phyloP scores from a whole-genome alignment of 2,329 filamentous ascomycete genomes.

The Zarea fungicola region DNA sequence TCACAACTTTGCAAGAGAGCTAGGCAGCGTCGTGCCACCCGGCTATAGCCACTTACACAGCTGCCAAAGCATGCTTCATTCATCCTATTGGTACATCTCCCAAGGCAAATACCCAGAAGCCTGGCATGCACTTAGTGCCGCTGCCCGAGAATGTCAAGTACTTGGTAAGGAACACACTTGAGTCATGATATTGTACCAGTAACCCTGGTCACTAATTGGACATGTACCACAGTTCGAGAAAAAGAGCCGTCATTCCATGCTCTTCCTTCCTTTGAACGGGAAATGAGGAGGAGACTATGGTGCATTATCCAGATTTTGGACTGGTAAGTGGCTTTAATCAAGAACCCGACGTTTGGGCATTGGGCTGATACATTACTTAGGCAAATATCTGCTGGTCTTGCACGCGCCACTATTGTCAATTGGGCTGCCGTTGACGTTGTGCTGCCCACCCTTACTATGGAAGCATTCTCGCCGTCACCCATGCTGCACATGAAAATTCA shows the following conservation, averaged over 20 bases:
- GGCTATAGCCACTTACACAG: constrained; percentile 28
- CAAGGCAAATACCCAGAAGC: constrained; percentile 31
- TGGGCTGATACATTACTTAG: constrained; percentile 17
- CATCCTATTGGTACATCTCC: constrained; percentile 33
- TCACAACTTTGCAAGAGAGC: constrained; percentile 29
- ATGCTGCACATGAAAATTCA: constrained; percentile 31
- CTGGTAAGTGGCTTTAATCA: constrained; percentile 23
- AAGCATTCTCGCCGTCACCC: constrained; percentile 14
- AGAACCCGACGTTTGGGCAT: background rate
- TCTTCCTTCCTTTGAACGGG: constrained; percentile 29
- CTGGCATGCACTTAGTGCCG: constrained; percentile 32
- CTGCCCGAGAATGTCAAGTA: constrained; percentile 32
- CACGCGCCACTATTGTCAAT: constrained; percentile 15
- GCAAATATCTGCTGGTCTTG: constrained; percentile 31
- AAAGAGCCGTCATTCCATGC: constrained; percentile 23
- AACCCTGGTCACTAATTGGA: too few relatives aligned
- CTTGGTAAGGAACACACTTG: constrained; percentile 22
- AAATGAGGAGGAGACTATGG: constrained; percentile 33
- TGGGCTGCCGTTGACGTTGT: constrained; percentile 12
- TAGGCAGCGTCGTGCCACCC: constrained; percentile 28
- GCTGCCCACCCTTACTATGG: constrained; percentile 15
- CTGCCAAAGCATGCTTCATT: constrained; percentile 32
- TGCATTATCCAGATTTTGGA: constrained; percentile 34
- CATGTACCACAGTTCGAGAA: constrained; percentile 23
- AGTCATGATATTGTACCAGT: too few relatives aligned